phyloP scores from a whole-genome alignment of 352 stramenopile species.

The Phytophthora litchii region DNA sequence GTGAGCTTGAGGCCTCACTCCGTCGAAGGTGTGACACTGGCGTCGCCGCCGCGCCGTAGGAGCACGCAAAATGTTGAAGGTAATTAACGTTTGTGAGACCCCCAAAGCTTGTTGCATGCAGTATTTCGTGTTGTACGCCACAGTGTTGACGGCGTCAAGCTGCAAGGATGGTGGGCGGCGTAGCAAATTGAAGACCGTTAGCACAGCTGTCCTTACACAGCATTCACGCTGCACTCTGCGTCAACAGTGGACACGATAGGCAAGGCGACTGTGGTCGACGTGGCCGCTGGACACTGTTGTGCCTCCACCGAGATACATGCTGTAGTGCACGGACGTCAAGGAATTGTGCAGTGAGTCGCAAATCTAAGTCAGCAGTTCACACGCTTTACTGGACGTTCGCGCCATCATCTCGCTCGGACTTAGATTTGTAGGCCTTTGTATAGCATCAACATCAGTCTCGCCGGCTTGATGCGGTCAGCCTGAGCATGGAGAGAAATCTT shows the following conservation, averaged over 20 bases:
- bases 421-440: no score
- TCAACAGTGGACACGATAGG: no score
- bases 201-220: conserved; percentile 6
- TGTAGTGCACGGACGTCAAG: neutral
- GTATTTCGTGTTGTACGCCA: neutral
- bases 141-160: neutral
- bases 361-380: conserved; percentile 3
- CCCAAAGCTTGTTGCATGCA: conserved; percentile 3
- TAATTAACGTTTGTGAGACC: conserved; percentile 1
- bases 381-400: conserved; percentile 11
- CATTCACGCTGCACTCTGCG: neutral
- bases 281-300: no score
- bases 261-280: no score
- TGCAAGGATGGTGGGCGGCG: no score
- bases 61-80: neutral
- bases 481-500: conserved; percentile 14
- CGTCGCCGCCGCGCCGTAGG: conserved; percentile 5
- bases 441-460: conserved; percentile 2
- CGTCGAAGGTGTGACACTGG: conserved; percentile 9
- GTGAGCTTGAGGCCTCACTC: conserved; percentile 20
- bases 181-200: neutral
- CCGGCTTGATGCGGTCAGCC: neutral
- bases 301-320: conserved; percentile 10
- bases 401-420: neutral
- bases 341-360: no score